phyloP scores from a whole-genome alignment of 495 filamentous ascomycete genomes.

The Neurospora sublineolata region DNA sequence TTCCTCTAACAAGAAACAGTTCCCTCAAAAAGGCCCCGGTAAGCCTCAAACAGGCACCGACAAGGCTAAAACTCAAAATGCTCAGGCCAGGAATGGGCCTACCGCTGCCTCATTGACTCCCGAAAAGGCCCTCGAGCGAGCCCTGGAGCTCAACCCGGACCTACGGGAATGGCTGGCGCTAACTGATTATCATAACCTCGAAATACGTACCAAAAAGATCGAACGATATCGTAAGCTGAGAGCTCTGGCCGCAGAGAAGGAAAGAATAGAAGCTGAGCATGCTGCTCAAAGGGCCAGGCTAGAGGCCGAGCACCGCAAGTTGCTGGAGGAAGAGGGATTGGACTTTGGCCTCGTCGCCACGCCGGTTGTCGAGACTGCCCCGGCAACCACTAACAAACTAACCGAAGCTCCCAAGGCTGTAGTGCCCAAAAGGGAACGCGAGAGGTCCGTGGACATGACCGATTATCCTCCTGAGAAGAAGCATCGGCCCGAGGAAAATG shows the following conservation, averaged over 20 bases:
- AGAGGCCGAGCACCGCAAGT: conserved; percentile 22
- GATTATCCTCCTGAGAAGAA: background rate
- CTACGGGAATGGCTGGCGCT: conserved; percentile 49
- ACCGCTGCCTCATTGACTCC: background rate
- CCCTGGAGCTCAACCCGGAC: conserved; percentile 28
- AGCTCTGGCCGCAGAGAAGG: conserved; percentile 30
- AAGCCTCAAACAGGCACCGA: background rate
- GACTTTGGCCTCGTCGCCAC: conserved; percentile 9
- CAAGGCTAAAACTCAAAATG: background rate
- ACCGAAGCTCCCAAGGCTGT: background rate
- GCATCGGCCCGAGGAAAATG: background rate
- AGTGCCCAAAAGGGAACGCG: background rate
- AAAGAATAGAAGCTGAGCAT: conserved; percentile 25
- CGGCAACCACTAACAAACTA: background rate
- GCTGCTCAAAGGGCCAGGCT: conserved; percentile 29
- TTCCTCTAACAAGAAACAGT: background rate
- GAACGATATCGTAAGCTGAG: conserved; percentile 31
- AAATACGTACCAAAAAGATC: conserved; percentile 36
- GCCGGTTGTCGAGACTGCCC: background rate
- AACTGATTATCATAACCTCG: conserved; percentile 45
- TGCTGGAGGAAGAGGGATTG: conserved; percentile 20
- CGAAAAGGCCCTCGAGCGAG: conserved; percentile 7
- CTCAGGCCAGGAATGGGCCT: background rate
- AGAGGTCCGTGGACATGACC: background rate
- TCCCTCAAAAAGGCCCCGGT: background rate